Base-by-base conservation (phyloP, 2,329 filamentous ascomycete genomes). In the Teratosphaeria gauchensis region DNA sequence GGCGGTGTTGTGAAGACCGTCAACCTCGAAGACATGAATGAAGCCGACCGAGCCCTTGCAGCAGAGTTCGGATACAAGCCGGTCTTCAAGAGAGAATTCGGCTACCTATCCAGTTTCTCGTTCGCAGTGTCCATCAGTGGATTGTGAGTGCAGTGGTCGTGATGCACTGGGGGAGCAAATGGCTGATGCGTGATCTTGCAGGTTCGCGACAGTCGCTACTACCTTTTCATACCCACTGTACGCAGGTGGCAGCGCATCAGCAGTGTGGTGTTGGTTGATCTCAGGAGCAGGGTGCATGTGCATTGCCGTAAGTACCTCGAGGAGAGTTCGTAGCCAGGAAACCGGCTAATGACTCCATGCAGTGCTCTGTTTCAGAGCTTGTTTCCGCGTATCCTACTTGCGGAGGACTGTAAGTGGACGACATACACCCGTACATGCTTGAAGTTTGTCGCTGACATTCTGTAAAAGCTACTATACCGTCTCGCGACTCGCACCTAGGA, bases 51-150 rank as follows among this genome's bases (percentile, higher is more conserved):
- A n/a, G 64, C 63, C 2, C 61, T 69, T 32, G 66, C 66, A 6
- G 67, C 63, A 7, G 61, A 68, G 57, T 69, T 69, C 46, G 68
- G 68, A 35, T 69, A 69, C 65, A 69, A 69, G 61, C 68, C 66
- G 2, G 81, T 83, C 57, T 82, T 83, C 72, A 81, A 82, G 69
- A 78, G 82, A 62, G 80, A 84, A 65, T 84, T 84, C 63, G 77
- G 77, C 58, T 82, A 81, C 58, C 72, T 81, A 14, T 82, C 82
- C 62, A 81, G 80, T 62, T 82, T 85, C 70, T 84, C 81, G 56
- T 85, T 84, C 65, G 82, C 82, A 55, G 78, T 84, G 65, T 79
- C 76, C 21, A 58, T 58, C 53, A 54, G 51, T 48, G 56, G 56
- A 19, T 31, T 58, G 54, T 55, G 54, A 55, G 54, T 55, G 31